Base-by-base conservation (phyloP, 2,329 filamentous ascomycete genomes). In the Talaromyces sp. region DNA sequence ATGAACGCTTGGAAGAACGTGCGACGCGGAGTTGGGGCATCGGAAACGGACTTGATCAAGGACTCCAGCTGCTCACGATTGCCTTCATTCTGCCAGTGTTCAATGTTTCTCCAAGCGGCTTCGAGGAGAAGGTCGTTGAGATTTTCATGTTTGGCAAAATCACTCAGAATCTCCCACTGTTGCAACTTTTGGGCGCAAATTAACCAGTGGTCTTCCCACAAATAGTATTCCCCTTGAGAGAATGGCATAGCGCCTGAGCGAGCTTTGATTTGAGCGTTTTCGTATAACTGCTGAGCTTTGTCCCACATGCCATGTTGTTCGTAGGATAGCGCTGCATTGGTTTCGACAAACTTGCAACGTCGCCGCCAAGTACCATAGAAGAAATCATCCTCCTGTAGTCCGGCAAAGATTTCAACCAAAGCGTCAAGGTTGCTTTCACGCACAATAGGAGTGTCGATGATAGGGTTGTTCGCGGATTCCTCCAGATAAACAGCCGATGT, bases 291-390 rank as follows among this genome's bases (percentile, higher is more conserved):
- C 77, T 99, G 96, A 1, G 96, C 93, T 77, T 98, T 98, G 70
- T 99, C 95, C 96, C 95, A 99, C 85, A 98, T 96, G 55, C 95
- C 95, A 69, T 96, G 96, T 73, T 99, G 96, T 78, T 99, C 96
- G 69, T 97, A 99, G 0, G 95, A 99, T 8, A 99, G 81, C 1
- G 93, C 95, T 15, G 95, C 92, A 72, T 99, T 99, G 9, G 93
- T 98, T 80, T 99, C 96, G 6, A 99, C 90, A 71, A 96, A 99
- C 67, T 96, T 92, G 73, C 93, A 96, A 53, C 95, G 88, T 61
- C 95, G 87, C 62, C 95, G 88, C 95, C 95, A 99, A 0, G 93
- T 96, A 9, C 95, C 95, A 66, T 99, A 98, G 75, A 98, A 99
- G 55, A 99, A 82, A 72, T 99, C 95, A 57, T 98, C 93, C 73